These are phyloP conservation scores for Fusarium ramigenum DNA, from an alignment of 2,329 filamentous ascomycete species.

Conservation along the genomic window DNA sequence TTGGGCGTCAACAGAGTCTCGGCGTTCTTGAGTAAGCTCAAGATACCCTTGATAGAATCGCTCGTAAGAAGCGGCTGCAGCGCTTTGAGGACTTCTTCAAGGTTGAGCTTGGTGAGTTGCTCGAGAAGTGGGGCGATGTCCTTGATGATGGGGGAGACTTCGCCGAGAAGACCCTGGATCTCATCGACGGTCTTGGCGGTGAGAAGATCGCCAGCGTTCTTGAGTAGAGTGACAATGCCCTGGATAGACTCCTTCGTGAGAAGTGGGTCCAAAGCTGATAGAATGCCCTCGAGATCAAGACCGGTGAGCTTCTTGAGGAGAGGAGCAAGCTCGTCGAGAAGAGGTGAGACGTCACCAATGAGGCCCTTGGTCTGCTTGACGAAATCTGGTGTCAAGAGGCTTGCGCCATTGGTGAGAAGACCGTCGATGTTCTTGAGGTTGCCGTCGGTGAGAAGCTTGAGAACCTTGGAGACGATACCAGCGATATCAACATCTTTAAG, in stretches of 20 bases:
- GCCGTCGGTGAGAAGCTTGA: conserved; percentile 45
- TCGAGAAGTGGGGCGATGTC: conserved; percentile 34
- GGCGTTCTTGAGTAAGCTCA: conserved; percentile 47
- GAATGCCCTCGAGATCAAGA: conserved; percentile 47
- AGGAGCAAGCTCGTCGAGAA: conserved; percentile 45
- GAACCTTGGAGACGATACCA: conserved; percentile 43
- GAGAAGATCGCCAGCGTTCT: conserved; percentile 40
- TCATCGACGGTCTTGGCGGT: conserved; percentile 35
- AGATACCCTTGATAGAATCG: conserved; percentile 30
- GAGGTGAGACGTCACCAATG: conserved; percentile 43
- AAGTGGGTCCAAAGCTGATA: conserved; percentile 43
- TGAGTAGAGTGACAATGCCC: conserved; percentile 37
- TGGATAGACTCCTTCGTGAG: conserved; percentile 42
- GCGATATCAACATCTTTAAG: conserved; percentile 46
- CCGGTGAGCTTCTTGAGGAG: conserved; percentile 45
- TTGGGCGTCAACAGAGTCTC: conserved; percentile 40
- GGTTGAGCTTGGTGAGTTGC: conserved; percentile 47
- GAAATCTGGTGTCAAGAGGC: conserved; percentile 45
- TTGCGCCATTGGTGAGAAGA: conserved; percentile 50
- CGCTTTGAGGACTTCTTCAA: conserved; percentile 46
- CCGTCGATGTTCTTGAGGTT: conserved; percentile 48
- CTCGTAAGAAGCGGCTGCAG: conserved; percentile 48
- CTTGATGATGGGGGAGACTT: conserved; percentile 45
- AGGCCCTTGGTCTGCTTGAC: conserved; percentile 39
- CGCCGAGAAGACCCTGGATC: conserved; percentile 48